Evolutionary conservation across 1,139 yeast genomes (phyloP).

Genomic region (Geotrichum carabidarum): DNA sequence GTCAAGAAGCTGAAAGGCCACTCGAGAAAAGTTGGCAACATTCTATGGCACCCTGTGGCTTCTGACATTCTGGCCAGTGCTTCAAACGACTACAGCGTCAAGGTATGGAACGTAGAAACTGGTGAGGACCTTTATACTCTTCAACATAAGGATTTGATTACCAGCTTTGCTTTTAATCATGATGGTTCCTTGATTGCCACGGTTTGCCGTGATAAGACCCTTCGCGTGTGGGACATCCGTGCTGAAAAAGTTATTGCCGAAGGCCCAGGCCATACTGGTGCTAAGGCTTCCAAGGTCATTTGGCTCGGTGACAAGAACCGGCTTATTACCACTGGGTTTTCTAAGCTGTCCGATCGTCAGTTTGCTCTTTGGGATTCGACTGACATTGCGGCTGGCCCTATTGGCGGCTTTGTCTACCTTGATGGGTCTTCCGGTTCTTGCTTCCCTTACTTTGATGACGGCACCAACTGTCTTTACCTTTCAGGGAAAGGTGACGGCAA

Average conservation of each 20-base stretch:
- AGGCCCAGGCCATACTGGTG: slow-evolving; percentile 89
- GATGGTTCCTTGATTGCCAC: slow-evolving; percentile 85
- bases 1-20: slow-evolving; percentile 73
- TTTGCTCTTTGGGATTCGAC: slow-evolving; percentile 86
- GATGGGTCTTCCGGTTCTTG: slow-evolving; percentile 91
- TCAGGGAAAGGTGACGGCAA: slow-evolving; percentile 99
- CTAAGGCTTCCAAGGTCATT: slow-evolving; percentile 77
- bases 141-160: slow-evolving; percentile 82
- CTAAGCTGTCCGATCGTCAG: slow-evolving; percentile 89
- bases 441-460: slow-evolving; percentile 83
- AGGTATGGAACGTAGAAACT: slow-evolving; percentile 79
- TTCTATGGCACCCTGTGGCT: slow-evolving; percentile 84
- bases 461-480: slow-evolving; percentile 71
- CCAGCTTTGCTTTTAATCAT: slow-evolving; percentile 84
- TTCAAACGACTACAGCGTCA: slow-evolving; percentile 84
- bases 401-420: slow-evolving; percentile 78
- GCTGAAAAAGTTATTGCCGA: slow-evolving; percentile 68
- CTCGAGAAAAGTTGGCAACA: slow-evolving; percentile 89
- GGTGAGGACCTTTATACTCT: slow-evolving; percentile 69
- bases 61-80: slow-evolving; percentile 80
- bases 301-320: slow-evolving; percentile 90
- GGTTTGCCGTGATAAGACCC: slow-evolving; percentile 83
- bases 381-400: slow-evolving; percentile 70
- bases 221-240: slow-evolving; percentile 88
- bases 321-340: slow-evolving; percentile 91